These are phyloP conservation scores for Nicotiana otophora DNA, from an alignment of 257 asterid species.

Conservation along the genomic window DNA sequence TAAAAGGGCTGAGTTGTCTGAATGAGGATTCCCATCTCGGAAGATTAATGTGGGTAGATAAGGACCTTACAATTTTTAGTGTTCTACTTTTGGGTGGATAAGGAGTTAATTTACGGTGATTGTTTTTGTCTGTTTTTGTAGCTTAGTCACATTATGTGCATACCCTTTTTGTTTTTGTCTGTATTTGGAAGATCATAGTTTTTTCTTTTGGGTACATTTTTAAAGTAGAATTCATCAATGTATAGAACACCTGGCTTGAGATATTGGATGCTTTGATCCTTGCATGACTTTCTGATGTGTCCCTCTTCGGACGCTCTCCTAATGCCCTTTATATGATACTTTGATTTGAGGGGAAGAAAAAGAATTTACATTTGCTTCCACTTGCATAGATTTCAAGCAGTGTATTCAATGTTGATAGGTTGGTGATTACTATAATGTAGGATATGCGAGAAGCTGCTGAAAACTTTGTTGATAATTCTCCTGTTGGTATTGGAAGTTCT, in stretches of 20 bases:
- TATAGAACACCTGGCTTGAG: background rate
- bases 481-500: slow-evolving; percentile 23
- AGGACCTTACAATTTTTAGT: background rate
- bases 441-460: slow-evolving; percentile 30
- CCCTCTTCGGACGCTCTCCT: background rate
- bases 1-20: background rate
- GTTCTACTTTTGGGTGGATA: background rate
- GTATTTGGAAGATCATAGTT: background rate
- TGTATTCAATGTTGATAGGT: background rate
- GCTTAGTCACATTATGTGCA: background rate
- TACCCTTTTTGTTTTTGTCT: background rate
- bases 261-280: background rate
- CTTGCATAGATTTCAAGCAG: background rate
- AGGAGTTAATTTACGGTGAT: background rate
- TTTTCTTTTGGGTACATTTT: background rate
- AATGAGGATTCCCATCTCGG: background rate
- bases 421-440: slow-evolving; percentile 20
- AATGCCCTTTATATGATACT: background rate
- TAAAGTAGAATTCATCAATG: background rate
- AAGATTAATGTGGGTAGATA: background rate
- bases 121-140: background rate
- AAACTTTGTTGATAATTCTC: slow-evolving; percentile 25
- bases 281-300: background rate
- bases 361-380: background rate
- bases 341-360: background rate